Base-by-base conservation (phyloP, 2,329 filamentous ascomycete species). In the Curvularia spicifera region DNA sequence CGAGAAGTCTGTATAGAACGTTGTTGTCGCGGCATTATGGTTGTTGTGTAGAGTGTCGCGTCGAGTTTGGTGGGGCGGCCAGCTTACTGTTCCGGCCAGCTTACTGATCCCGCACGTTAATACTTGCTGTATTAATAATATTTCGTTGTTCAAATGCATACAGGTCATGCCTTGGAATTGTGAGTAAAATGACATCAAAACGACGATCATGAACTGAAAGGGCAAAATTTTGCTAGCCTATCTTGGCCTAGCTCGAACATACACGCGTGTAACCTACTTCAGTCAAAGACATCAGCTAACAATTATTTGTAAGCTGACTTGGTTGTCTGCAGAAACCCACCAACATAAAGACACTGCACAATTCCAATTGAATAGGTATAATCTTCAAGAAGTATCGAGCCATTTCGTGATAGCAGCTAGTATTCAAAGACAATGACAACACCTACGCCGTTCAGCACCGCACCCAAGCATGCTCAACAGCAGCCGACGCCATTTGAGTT, bases 401-500 rank as follows among this genome's bases (percentile, higher is more conserved):
- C 12, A 33, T n/a, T 13, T 31, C 6, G 28, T n/a, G n/a, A 1
- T 8, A 47, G 4, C 13, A 8, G 6, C 28, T 13, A 29, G 29
- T 22, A n/a, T n/a, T 31, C 6, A 47, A 44, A 24, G 35, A 47
- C 40, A 44, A 70, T 66, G 64, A 61, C 60, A 49, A 60, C 64
- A 64, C 22, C 59, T 13, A 67, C 64, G 31, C 51, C 56, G 10
- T 70, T 64, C 59, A 54, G 57, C 42, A 59, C 20, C 8, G 59
- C 63, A 39, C 67, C 66, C 28, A 45, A 60, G 26, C 49, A 60
- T 42, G 63, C 57, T 22, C 57, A 56, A 39, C 64, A 65, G 42
- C 50, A 65, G 42, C 66, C 63, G 31, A 61, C 57, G 28, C 61
- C 64, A 0, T 76, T 74, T 50, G 60, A 71, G 31, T 55, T 75